Evolutionary conservation across 2,329 filamentous ascomycete species (phyloP), one percentile per base, ranked within the genome.

Genomic region (Exophiala bonariae): DNA sequence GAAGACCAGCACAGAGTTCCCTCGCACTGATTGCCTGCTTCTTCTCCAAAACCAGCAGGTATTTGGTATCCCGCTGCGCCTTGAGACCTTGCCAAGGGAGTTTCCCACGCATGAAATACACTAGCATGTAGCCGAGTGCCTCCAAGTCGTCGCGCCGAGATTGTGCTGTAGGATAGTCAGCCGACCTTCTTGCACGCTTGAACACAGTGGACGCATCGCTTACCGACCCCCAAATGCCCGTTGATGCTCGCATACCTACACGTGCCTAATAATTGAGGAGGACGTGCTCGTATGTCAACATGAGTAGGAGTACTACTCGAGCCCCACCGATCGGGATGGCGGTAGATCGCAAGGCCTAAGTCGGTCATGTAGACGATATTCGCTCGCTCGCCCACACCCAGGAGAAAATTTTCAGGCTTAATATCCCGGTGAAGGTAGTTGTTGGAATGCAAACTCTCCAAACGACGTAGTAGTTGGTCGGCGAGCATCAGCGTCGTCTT

Each of bases 51-150:
- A 55, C 49, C 5, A 38, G 48, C 33, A 13, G 22, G 16, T 55
- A 36, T 42, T 44, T 55, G 8, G 14, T 41, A 11, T 41, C 36
- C 20, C 35, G 36, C 6, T 41, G 35, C 13, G 44, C 44, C 73
- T 87, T 87, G 55, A 87, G 73, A 8, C 83, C 83, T 65, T 87
- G 83, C 83, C 84, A 87, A 28, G 84, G 83, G 44, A 87, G 74
- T 6, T 81, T 82, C 37, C 84, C 84, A n/a, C 83, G 77, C 35
- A 87, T 68, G 67, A 87, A 87, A 68, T 87, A 87, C 76, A 87
- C 82, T 67, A 87, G 86, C 32, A 87, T 83, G 63, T 87, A 84
- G 16, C 84, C 84, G 10, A 87, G 74, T 39, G 50, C 31, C 35
- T 58, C 55, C 37, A 57, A 14, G 26, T 50, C 51, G 28, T 54